A percentile compares a stretch with the other conserved stretches of the same genome.
Evolutionary conservation across 169 alveolate genomes (phyloP).

Genomic region (Amoebophrya sp.): DNA sequence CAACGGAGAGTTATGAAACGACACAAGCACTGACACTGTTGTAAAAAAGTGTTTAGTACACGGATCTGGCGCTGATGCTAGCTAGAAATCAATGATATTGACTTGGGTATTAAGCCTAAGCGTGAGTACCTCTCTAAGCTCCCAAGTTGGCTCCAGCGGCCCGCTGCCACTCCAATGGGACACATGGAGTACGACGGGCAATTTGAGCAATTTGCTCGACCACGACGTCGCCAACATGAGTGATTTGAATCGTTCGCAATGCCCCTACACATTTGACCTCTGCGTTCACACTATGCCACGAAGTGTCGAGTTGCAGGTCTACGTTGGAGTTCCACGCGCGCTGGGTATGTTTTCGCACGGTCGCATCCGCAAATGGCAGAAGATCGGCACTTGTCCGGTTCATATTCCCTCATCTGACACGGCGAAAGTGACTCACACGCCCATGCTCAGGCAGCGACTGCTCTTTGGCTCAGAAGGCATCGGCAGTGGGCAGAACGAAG

Average conservation of each 20-base stretch:
- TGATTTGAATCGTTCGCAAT: not conserved
- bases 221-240: not conserved
- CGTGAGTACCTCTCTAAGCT: too few relatives aligned
- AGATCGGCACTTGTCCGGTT: not conserved
- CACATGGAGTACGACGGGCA: not conserved
- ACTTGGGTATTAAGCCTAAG: too few relatives aligned
- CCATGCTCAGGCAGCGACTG: not conserved
- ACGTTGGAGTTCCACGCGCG: not conserved
- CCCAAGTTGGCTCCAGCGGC: not conserved
- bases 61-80: too few relatives aligned
- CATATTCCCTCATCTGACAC: not conserved
- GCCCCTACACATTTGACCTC: not conserved
- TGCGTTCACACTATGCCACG: not conserved
- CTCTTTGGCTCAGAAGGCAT: not conserved
- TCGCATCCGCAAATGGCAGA: not conserved
- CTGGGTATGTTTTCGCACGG: not conserved
- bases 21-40: too few relatives aligned
- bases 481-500: not conserved
- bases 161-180: not conserved
- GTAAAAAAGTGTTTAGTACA: too few relatives aligned
- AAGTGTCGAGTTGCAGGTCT: not conserved
- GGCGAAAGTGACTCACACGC: not conserved
- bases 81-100: too few relatives aligned
- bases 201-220: not conserved
- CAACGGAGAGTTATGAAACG: too few relatives aligned